Evolutionary conservation across 2,329 filamentous ascomycete species (phyloP).

Genomic region (Exophiala alcalophila): DNA sequence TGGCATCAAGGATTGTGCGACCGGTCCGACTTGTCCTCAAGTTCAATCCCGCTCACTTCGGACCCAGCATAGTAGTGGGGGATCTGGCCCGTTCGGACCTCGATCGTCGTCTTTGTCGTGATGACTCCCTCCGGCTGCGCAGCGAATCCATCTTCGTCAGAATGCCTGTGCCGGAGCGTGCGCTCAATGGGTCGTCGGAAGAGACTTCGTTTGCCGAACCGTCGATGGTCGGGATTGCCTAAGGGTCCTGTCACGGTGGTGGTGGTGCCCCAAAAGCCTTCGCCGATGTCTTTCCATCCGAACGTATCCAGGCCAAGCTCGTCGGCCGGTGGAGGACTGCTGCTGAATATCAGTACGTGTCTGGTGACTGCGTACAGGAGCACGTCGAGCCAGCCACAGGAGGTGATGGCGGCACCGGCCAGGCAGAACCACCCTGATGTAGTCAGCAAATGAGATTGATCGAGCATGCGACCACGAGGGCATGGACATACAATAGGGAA

Average conservation of each 20-base stretch:
- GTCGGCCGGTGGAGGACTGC: slow-evolving; percentile 38
- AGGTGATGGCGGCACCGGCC: slow-evolving; percentile 56
- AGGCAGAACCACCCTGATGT: slow-evolving; percentile 45
- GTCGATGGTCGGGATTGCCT: slow-evolving; percentile 9
- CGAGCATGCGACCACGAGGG: slow-evolving; percentile 39
- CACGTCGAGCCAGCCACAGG: slow-evolving; percentile 59
- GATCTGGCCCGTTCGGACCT: slow-evolving; percentile 16
- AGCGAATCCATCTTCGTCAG: slow-evolving; percentile 25
- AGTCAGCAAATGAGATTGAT: background rate
- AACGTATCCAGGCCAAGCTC: slow-evolving; percentile 27
- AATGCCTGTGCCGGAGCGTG: slow-evolving; percentile 14
- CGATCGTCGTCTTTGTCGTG: slow-evolving; percentile 25
- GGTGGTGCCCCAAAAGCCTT: slow-evolving; percentile 21
- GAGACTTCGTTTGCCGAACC: slow-evolving; percentile 6
- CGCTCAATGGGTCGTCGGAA: slow-evolving; percentile 8
- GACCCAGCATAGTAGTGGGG: slow-evolving; percentile 16
- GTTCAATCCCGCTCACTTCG: slow-evolving; percentile 11
- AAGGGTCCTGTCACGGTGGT: slow-evolving; percentile 23
- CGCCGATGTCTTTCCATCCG: slow-evolving; percentile 18
- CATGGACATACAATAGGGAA: slow-evolving; percentile 33
- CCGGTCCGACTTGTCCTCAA: slow-evolving; percentile 16
- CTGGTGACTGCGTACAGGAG: slow-evolving; percentile 58
- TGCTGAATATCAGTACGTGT: slow-evolving; percentile 53
- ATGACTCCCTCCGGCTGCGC: slow-evolving; percentile 21
- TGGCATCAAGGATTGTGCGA: slow-evolving; percentile 5